Base-by-base conservation (phyloP, 148 eudicot genomes). In the Silene conica region DNA sequence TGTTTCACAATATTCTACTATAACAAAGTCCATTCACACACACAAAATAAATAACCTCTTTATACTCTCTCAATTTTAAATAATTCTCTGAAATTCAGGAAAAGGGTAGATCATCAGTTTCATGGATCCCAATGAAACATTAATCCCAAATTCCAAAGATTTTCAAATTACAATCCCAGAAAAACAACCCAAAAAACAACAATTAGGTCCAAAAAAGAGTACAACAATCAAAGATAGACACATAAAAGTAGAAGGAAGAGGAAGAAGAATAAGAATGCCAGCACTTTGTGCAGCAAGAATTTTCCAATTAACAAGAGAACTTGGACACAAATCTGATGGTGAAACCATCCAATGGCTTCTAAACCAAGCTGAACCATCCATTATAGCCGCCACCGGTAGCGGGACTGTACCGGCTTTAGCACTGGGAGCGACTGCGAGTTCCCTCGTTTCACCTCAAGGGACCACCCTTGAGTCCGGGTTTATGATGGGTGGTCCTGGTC, bases 321-420 rank as follows among this genome's bases (percentile, higher is more conserved):
- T 91, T 63, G 93, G 93, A 13, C 88, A 87, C 69, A 90, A 90
- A 76, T 88, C 96, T 55, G 92, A 90, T 63, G 96, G 96, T 1
- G 92, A 89, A 55, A 91, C 97, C 16, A 87, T 91, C 65, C 93
- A 91, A 77, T 91, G 97, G 97, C 78, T 91, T 1, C 77, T 91
- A 2, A 89, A 87, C 43, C 89, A 84, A 12, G 93, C 91, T 11
- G 92, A 89, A 69, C 87, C 91, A 0, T 91, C 96, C 0, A 91
- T 89, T 7, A 82, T 91, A 4, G 96, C 96, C 15, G 91, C 96
- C 56, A 89, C 96, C 0, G 96, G 92, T 3, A 64, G 82, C 9
- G 93, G 92, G 4, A 85, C 90, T 0, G 79, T 90, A 1, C 96
- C 96, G 1, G 90, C 96, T 8, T 90, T 92, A 1, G 86, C 89